A percentile compares a stretch with the other conserved stretches of the same genome.
Evolutionary conservation across 495 filamentous ascomycete genomes (phyloP).

Genomic region (Articulospora tetracladia): DNA sequence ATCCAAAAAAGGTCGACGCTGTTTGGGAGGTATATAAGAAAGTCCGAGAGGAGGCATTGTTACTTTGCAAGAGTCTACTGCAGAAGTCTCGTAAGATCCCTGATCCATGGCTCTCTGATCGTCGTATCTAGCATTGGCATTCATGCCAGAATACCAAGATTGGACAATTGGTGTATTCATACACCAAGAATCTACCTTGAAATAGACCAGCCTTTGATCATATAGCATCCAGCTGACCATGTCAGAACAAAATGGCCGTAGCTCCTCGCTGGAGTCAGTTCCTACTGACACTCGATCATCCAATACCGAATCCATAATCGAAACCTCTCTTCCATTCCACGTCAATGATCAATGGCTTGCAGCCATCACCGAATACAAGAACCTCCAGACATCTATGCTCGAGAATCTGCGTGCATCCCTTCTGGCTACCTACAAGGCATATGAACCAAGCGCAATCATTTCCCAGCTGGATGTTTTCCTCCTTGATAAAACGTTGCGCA

Average conservation of each 20-base stretch:
- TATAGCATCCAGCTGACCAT: conserved; percentile 1
- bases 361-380: conserved; percentile 31
- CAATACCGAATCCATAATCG: conserved; percentile 7
- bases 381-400: conserved; percentile 26
- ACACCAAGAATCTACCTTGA: too few relatives aligned
- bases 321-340: conserved; percentile 7
- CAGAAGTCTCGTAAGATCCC: conserved; percentile 21
- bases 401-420: conserved; percentile 26
- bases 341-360: conserved; percentile 25
- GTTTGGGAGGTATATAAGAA: conserved; percentile 31
- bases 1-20: conserved; percentile 29
- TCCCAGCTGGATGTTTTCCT: conserved; percentile 26
- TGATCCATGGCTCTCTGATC: not conserved
- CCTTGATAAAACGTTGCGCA: conserved; percentile 24
- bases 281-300: conserved; percentile 18
- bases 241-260: conserved; percentile 9
- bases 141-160: too few relatives aligned
- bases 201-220: not conserved
- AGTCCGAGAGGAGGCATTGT: conserved; percentile 23
- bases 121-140: too few relatives aligned
- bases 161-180: too few relatives aligned
- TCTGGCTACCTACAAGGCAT: conserved; percentile 26
- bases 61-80: conserved; percentile 24
- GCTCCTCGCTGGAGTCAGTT: conserved; percentile 13
- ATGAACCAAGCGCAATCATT: conserved; percentile 29